A percentile compares a stretch with the other conserved stretches of the same genome.
Evolutionary conservation across 2,329 filamentous ascomycete species (phyloP).

Genomic region (Truncatella angustata): DNA sequence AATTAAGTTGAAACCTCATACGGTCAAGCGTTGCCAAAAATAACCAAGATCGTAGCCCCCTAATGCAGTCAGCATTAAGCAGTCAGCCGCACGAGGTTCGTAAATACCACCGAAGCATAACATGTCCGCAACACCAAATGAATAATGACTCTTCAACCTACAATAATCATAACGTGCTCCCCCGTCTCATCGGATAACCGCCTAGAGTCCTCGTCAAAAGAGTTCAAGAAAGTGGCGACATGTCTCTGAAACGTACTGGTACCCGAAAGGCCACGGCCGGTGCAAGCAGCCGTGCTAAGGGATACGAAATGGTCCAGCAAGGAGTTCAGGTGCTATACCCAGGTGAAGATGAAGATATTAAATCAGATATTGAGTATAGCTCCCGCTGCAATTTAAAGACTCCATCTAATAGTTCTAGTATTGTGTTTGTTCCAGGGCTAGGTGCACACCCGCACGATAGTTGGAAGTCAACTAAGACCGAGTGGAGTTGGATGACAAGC

Average conservation of each 20-base stretch:
- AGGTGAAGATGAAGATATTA: background rate
- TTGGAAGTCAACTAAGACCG: slow-evolving; percentile 34
- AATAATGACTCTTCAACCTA: background rate
- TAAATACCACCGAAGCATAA: background rate
- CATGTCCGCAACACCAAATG: background rate
- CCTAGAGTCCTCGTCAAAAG: background rate
- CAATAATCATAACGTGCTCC: background rate
- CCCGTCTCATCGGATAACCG: no score
- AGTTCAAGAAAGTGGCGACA: background rate
- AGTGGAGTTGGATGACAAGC: slow-evolving; percentile 39
- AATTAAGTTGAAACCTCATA: background rate
- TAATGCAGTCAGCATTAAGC: slow-evolving; percentile 9
- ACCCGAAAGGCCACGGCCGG: slow-evolving; percentile 19
- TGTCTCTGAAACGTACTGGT: background rate
- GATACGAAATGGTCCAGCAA: slow-evolving; percentile 35
- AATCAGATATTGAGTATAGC: background rate
- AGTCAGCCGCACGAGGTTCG: slow-evolving; percentile 4
- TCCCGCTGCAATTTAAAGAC: slow-evolving; percentile 17
- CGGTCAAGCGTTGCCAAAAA: background rate
- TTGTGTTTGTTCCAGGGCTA: slow-evolving; percentile 40
- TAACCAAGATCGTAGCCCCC: background rate
- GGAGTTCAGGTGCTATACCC: slow-evolving; percentile 38
- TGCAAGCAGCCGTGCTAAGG: slow-evolving; percentile 26
- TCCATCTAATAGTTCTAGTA: slow-evolving; percentile 16
- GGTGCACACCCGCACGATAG: slow-evolving; percentile 38